Evolutionary conservation across 2,329 filamentous ascomycete genomes (phyloP), one percentile per base, ranked within the genome.

Genomic region (Fusarium fujikuroi): DNA sequence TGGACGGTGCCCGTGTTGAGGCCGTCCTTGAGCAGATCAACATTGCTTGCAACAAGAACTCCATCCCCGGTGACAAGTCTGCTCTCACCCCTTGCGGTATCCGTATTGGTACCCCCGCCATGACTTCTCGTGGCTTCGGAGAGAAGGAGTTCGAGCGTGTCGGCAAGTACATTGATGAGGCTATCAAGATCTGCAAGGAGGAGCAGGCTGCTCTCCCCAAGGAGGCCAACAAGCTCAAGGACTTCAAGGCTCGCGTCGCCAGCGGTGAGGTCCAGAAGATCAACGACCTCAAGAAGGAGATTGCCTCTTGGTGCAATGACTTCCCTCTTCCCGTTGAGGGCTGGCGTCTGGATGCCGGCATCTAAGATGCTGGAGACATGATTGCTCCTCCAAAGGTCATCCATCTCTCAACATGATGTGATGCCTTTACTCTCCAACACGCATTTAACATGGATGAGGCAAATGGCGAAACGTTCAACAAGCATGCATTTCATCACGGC

Each of bases 1-100:
- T 99, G 23, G 96, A 99, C 79, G 96, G 96, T 79, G 96, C 96
- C 66, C 94, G 96, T 83, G 93, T 98, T 46, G 96, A 99, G 89
- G 92, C 94, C 71, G 93, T 99, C 67, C 92, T 99, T 25, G 96
- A 99, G 88, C 93, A 97, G 84, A 96, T 98, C 85, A 97, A 97
- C 88, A 97, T 99, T 83, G 95, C 96, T 72, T 97, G 95, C 90
- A 99, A 99, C 92, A 99, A 99, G 92, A 99, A 99, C 91, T 92
- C 94, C 69, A 96, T 97, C 67, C 96, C 96, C 44, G 96, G 96
- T 73, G 96, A 99, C 89, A 98, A 97, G 89, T 97, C 94, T 66
- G 96, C 96, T 54, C 90, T 99, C 76, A 97, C 94, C 74, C 96
- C 96, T 61, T 94, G 92, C 80, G 96, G 96, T 87, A 92, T 99